These are phyloP conservation scores for Boeremia lycopersici DNA, from an alignment of 2,329 filamentous ascomycete species.

Conservation along the genomic window DNA sequence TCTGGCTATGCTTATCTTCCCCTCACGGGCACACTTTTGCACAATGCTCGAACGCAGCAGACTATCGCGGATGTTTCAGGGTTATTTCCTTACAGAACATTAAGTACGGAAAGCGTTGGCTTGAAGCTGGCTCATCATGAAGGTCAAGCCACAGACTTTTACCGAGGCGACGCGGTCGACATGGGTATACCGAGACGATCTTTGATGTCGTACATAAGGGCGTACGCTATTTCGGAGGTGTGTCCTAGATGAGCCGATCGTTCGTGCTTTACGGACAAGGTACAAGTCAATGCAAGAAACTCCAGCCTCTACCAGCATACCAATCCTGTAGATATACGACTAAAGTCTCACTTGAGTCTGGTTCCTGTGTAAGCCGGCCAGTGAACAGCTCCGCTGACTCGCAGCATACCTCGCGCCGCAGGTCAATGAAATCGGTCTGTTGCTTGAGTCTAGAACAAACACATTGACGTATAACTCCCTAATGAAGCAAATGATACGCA, in stretches of 20 bases:
- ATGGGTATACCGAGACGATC: conserved; percentile 21
- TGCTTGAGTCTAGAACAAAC: conserved; percentile 8
- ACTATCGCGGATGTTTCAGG: background rate
- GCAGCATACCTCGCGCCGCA: background rate
- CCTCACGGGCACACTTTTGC: background rate
- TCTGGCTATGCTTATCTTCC: conserved; percentile 2
- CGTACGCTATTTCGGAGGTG: conserved; percentile 24
- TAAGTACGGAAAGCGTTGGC: background rate
- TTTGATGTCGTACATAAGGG: conserved; percentile 35
- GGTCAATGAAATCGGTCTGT: background rate
- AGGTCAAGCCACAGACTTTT: conserved; percentile 5
- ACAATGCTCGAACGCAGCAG: background rate
- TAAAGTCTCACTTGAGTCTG: conserved; percentile 1
- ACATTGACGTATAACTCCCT: background rate
- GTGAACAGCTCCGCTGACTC: conserved; percentile 7
- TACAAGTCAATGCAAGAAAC: conserved; percentile 15
- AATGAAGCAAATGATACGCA: background rate
- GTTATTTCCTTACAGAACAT: background rate
- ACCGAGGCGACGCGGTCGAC: conserved; percentile 17
- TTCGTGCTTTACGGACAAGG: conserved; percentile 18
- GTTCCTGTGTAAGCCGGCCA: background rate
- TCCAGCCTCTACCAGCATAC: conserved; percentile 1
- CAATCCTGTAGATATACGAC: background rate
- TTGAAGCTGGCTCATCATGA: background rate
- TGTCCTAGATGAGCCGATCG: conserved; percentile 14